Conservation (phyloP, 352 stramenopile species). For the Globisporangium solare region DNA sequence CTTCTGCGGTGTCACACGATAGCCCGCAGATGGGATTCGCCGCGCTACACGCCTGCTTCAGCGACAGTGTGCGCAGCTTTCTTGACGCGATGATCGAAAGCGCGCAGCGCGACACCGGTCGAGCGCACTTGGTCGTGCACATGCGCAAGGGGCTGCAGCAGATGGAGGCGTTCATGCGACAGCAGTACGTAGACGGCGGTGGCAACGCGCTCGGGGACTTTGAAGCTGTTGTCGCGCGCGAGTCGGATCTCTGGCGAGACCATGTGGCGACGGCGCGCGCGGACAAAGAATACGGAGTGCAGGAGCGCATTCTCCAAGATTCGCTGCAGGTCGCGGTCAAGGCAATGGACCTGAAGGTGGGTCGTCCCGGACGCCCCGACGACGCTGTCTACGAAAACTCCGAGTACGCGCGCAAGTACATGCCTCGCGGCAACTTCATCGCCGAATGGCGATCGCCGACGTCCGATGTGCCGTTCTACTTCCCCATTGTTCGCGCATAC, state of each 20-base stretch:
- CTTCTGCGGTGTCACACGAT: neutral
- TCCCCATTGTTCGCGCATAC: conserved; percentile 68
- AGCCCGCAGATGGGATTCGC: conserved; percentile 28
- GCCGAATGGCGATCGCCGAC: conserved; percentile 29
- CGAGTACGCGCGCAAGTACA: conserved; percentile 58
- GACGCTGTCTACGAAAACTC: conserved; percentile 66
- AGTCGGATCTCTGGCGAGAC: conserved; percentile 38
- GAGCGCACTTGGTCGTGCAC: conserved; percentile 28
- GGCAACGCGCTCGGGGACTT: conserved; percentile 19
- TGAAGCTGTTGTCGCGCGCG: conserved; percentile 25
- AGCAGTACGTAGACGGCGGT: conserved; percentile 22
- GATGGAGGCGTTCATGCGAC: conserved; percentile 45
- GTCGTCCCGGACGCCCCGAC: conserved; percentile 53
- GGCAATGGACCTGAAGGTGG: conserved; percentile 63
- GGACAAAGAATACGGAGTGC: conserved; percentile 33
- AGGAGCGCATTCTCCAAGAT: conserved; percentile 32
- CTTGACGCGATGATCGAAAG: conserved; percentile 28
- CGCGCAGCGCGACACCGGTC: conserved; percentile 4
- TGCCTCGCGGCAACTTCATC: conserved; percentile 75
- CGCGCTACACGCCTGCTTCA: conserved; percentile 30
- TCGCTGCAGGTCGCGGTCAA: conserved; percentile 27
- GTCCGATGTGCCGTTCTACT: conserved; percentile 16
- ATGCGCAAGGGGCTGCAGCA: conserved; percentile 43
- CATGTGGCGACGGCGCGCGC: conserved; percentile 31
- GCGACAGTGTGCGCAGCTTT: conserved; percentile 24